Conservation (phyloP, 108 stramenopile species). For the Discostella stelligeroides region DNA sequence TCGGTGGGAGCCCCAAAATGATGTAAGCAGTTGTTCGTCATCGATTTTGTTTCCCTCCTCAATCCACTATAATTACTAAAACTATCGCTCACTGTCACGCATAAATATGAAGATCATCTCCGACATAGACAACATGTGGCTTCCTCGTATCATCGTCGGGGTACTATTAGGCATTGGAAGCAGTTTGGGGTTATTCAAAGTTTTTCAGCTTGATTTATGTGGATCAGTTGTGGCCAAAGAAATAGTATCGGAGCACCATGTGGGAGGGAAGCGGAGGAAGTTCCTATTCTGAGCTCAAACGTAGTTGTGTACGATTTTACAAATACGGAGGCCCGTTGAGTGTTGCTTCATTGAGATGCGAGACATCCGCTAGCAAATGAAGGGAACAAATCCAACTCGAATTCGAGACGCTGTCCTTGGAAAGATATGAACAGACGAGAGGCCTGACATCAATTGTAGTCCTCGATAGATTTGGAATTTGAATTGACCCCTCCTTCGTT, state of each 20-base stretch:
- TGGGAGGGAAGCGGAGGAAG: slow-evolving; percentile 1
- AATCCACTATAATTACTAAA: not conserved
- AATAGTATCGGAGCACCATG: slow-evolving; percentile 16
- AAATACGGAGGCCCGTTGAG: slow-evolving; percentile 15
- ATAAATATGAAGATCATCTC: slow-evolving; percentile 25
- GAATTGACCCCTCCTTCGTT: slow-evolving; percentile 38
- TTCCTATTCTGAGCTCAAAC: slow-evolving; percentile 2
- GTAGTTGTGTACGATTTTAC: slow-evolving; percentile 4
- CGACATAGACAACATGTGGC: slow-evolving; percentile 38
- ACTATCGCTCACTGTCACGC: not conserved
- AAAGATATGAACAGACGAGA: not conserved
- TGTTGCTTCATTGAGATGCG: slow-evolving; percentile 25
- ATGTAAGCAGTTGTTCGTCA: slow-evolving; percentile 15
- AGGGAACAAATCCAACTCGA: slow-evolving; percentile 28
- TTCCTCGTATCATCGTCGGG: slow-evolving; percentile 34
- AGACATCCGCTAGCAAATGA: slow-evolving; percentile 36
- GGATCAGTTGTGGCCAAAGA: slow-evolving; percentile 24
- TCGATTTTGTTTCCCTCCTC: not conserved
- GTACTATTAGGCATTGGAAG: slow-evolving; percentile 12
- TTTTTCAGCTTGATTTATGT: slow-evolving; percentile 19
- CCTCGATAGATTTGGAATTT: slow-evolving; percentile 44
- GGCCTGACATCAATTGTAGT: slow-evolving; percentile 47
- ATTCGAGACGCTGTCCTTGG: not conserved
- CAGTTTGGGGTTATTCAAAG: slow-evolving; percentile 12
- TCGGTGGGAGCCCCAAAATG: slow-evolving; percentile 22